Evolutionary conservation across 148 eudicot genomes (phyloP), one percentile per base, ranked within the genome.

Genomic region (Mesembryanthemum crystallinum): DNA sequence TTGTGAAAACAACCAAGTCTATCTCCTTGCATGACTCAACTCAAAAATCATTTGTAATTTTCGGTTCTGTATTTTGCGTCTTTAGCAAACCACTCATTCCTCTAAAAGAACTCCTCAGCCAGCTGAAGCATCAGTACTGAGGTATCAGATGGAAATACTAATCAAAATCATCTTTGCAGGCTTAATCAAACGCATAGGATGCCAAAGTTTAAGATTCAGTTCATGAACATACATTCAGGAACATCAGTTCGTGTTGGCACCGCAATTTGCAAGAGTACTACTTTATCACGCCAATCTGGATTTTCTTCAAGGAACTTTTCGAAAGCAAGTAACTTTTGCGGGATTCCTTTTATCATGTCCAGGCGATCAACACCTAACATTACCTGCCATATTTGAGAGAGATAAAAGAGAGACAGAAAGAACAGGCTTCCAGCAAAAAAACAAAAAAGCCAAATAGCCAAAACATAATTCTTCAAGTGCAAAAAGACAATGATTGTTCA

Each of bases 341-440:
- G 98, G 72, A 95, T 95, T 85, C 98, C 97, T 83, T 95, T 95
- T 15, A 95, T 95, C 97, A 92, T 95, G 83, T 95, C 98, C 71
- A 95, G 98, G 71, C 98, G 97, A 77, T 95, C 98, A 73, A 95
- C 98, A 66, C 98, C 98, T 61, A 95, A 78, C 98, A 95, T 95
- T 17, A 95, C 97, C 97, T 95, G 87, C 28, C 67, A 81, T 9
- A 52, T 30, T 73, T 58, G 12, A 33, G 65, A 45, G 49, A 45
- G 49, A 45, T 45, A 45, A 45, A 11, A 45, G 9, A 45, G 12
- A 45, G 49, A 52, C 21, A 17, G 57, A 52, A 20, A 52, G 57
- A 52, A 52, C n/a, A 52, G 12, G 49, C 49, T 45, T 45, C 49
- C 13, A 45, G 49, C 49, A 45, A 45, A 45, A 8, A 17, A 18